Conservation (phyloP, 2,329 filamentous ascomycete species). For the Dothideomycetidae sp. region DNA sequence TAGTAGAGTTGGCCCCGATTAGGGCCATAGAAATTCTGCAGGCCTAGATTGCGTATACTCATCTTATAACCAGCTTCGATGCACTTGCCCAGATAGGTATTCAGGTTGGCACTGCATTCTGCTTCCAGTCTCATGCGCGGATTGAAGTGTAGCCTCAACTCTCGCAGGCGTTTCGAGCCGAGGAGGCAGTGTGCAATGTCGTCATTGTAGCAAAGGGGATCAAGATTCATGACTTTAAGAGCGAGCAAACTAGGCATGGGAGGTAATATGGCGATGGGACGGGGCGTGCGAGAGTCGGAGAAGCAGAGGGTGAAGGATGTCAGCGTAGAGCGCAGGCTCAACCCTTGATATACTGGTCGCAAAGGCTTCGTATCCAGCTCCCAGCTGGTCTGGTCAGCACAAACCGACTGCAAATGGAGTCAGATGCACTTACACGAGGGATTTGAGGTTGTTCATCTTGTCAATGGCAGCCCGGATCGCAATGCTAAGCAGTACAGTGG, state of each 20-base stretch:
- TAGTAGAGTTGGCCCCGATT: constrained; percentile 34
- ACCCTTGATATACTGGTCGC: constrained; percentile 43
- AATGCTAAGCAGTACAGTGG: constrained; percentile 49
- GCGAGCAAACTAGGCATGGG: constrained; percentile 40
- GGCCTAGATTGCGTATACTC: constrained; percentile 34
- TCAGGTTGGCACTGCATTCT: constrained; percentile 42
- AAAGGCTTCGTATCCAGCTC: constrained; percentile 47
- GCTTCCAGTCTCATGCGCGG: constrained; percentile 46
- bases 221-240: constrained; percentile 44
- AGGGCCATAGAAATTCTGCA: constrained; percentile 45
- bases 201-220: constrained; percentile 50
- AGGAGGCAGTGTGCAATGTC: constrained; percentile 43
- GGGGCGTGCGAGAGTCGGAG: constrained; percentile 40
- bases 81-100: constrained; percentile 43
- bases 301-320: constrained; percentile 42
- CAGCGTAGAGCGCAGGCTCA: constrained; percentile 36
- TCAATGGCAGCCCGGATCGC: constrained; percentile 44
- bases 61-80: constrained; percentile 33
- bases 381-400: constrained; percentile 32
- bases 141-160: constrained; percentile 45
- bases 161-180: constrained; percentile 39
- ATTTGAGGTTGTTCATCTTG: constrained; percentile 40
- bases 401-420: not conserved
- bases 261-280: constrained; percentile 42
- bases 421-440: constrained; percentile 37